phyloP scores from a whole-genome alignment of 2,329 filamentous ascomycete species.

The Calonectria montana region DNA sequence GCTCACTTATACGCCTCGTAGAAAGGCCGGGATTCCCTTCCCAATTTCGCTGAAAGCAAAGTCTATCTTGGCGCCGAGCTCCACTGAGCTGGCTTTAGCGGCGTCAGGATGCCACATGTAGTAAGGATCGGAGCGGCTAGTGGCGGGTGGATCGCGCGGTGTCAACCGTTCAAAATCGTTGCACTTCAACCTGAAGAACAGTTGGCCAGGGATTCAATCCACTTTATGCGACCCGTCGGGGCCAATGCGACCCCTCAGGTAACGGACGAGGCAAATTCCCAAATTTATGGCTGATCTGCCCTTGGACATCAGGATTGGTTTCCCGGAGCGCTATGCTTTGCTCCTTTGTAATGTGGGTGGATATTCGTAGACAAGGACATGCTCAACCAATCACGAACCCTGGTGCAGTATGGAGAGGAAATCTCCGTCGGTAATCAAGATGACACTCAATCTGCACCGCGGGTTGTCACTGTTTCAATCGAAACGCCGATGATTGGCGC shows the following conservation, averaged over 20 bases:
- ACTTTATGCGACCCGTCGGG: neutral
- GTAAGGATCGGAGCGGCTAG: neutral
- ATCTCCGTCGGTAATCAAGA: neutral
- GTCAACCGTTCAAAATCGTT: neutral
- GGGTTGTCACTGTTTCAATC: neutral
- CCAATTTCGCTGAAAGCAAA: neutral
- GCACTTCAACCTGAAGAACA: neutral
- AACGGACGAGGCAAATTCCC: neutral
- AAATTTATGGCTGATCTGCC: neutral
- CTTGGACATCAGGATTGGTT: neutral
- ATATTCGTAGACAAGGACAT: neutral
- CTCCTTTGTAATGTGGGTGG: neutral
- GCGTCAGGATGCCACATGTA: neutral
- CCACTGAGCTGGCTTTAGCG: neutral
- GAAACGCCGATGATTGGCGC: neutral
- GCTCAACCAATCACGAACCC: neutral
- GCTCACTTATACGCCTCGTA: neutral
- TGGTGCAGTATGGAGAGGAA: neutral
- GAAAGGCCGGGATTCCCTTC: neutral
- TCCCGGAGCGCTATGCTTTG: neutral
- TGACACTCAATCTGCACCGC: neutral
- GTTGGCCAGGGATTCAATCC: neutral
- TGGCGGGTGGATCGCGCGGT: neutral
- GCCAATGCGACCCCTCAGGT: conserved; percentile 3
- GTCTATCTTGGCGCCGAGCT: neutral